Percentiles rank a stretch among this genome's conserved stretches.
These are phyloP conservation scores for Arabidopsis lyrata DNA, from an alignment of 441 rosid species.

Conservation along the genomic window DNA sequence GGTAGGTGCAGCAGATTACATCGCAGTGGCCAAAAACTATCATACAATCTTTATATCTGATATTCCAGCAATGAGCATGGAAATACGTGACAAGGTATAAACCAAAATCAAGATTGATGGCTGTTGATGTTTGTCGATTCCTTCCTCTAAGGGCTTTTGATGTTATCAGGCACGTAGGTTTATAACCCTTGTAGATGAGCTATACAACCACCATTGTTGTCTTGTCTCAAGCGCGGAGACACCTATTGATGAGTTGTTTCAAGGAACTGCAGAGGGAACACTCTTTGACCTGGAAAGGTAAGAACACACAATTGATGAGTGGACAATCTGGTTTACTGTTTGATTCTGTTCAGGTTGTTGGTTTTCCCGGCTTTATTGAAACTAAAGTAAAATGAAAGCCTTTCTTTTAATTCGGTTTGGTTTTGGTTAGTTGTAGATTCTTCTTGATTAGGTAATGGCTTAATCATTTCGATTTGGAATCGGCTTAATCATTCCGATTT, in stretches of 20 bases:
- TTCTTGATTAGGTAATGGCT: not conserved
- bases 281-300: conserved; percentile 91
- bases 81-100: conserved; percentile 81
- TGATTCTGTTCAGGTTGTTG: not conserved
- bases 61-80: conserved; percentile 90
- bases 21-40: conserved; percentile 79
- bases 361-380: not conserved
- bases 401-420: not conserved
- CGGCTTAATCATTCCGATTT: not conserved
- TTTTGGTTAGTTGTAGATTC: not conserved
- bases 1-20: conserved; percentile 96
- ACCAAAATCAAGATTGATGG: conserved; percentile 1
- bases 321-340: not conserved
- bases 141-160: conserved; percentile 7
- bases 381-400: too few species aligned
- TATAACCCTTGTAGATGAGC: conserved; percentile 90
- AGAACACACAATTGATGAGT: not conserved
- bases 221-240: conserved; percentile 72
- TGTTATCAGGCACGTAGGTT: conserved; percentile 87
- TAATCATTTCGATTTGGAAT: not conserved
- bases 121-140: conserved; percentile 2
- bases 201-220: conserved; percentile 91
- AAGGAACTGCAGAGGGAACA: conserved; percentile 94
- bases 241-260: conserved; percentile 87
- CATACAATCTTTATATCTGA: conserved; percentile 83